Evolutionary conservation across 2,329 filamentous ascomycete genomes (phyloP).

Genomic region (Westerdykella aurantiaca): DNA sequence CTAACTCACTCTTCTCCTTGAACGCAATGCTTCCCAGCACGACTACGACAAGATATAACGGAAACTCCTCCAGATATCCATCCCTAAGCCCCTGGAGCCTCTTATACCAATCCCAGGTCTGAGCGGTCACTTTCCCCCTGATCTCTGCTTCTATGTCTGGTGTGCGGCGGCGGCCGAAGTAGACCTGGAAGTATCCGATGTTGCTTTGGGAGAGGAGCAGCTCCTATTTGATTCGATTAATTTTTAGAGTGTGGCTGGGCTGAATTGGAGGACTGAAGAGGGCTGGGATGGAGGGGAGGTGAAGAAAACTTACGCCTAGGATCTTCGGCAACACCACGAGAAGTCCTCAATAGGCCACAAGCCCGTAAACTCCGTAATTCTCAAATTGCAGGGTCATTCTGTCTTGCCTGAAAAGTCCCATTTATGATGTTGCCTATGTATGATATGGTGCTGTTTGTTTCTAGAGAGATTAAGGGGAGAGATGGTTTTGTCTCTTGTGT

Average conservation of each 20-base stretch:
- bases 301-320: not conserved
- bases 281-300: not conserved
- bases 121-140: not conserved
- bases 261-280: not conserved
- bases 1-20: not conserved
- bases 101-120: constrained; percentile 1
- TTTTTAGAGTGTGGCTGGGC: not conserved
- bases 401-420: no score
- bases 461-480: no score
- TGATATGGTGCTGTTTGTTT: no score
- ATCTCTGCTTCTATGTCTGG: not conserved
- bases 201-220: constrained; percentile 1
- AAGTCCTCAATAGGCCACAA: constrained; percentile 1
- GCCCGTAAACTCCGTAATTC: constrained; percentile 3
- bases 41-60: constrained; percentile 4
- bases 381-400: not conserved
- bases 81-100: constrained; percentile 1
- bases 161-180: not conserved
- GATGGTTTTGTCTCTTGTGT: no score
- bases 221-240: not conserved
- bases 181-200: constrained; percentile 1
- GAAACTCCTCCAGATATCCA: constrained; percentile 2
- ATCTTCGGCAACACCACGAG: not conserved
- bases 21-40: constrained; percentile 3
- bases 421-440: no score